Conservation (phyloP, 1,139 yeast species). For the Sugiyamaella novakii region DNA sequence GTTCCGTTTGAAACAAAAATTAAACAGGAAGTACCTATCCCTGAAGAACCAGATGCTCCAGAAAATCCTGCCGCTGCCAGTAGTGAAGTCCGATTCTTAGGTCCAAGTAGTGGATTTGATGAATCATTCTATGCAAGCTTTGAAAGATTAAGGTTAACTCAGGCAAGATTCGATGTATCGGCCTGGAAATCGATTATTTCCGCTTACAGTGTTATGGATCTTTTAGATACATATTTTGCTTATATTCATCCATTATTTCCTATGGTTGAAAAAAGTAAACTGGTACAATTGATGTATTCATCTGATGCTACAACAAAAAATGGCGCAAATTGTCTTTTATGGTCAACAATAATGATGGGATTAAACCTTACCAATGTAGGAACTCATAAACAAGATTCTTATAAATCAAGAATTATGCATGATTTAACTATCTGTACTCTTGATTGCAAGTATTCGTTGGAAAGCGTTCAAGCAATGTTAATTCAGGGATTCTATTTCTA, state of each 20-base stretch:
- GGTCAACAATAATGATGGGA: conserved; percentile 27
- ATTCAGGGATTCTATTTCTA: conserved; percentile 23
- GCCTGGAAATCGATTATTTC: conserved; percentile 24
- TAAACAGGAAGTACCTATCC: conserved; percentile 5
- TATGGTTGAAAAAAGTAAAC: conserved; percentile 25
- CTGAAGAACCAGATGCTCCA: conserved; percentile 10
- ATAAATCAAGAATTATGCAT: conserved; percentile 25
- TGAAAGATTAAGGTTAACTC: conserved; percentile 23
- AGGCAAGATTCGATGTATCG: conserved; percentile 25
- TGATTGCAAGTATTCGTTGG: conserved; percentile 26
- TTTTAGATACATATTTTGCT: conserved; percentile 27
- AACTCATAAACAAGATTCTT: conserved; percentile 19
- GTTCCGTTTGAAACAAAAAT: background rate
- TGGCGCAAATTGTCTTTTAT: conserved; percentile 23
- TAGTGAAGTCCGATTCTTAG: conserved; percentile 24
- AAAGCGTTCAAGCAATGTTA: conserved; percentile 26
- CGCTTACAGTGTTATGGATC: conserved; percentile 24
- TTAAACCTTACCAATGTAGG: conserved; percentile 21
- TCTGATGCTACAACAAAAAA: conserved; percentile 21
- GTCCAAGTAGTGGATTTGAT: conserved; percentile 29
- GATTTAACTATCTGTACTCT: conserved; percentile 28
- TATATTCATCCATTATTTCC: conserved; percentile 28
- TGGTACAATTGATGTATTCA: conserved; percentile 24
- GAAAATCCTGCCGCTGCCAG: conserved; percentile 18
- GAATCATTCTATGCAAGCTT: conserved; percentile 26